phyloP scores from a whole-genome alignment of 169 alveolate species.

The Cryptosporidium baileyi region DNA sequence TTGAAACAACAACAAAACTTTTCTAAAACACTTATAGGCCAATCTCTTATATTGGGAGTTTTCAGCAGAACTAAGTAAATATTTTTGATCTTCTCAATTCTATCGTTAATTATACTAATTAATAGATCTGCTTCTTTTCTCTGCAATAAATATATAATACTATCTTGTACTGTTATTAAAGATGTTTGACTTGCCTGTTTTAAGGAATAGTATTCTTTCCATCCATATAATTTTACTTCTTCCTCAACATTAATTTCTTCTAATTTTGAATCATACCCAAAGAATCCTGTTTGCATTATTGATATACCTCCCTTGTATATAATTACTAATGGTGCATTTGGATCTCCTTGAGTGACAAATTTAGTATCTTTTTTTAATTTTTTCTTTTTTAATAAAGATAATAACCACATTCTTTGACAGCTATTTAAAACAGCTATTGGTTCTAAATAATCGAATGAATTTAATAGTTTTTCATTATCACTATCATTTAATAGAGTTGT shows the following conservation, averaged over 20 bases:
- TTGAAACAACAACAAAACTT: slow-evolving; percentile 22
- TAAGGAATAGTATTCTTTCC: slow-evolving; percentile 39
- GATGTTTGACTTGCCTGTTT: slow-evolving; percentile 29
- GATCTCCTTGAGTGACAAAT: slow-evolving; percentile 61
- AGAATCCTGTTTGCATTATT: slow-evolving; percentile 61
- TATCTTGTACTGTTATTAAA: not conserved
- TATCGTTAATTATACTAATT: slow-evolving; percentile 4
- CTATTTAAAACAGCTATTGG: slow-evolving; percentile 37
- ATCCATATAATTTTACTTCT: slow-evolving; percentile 14
- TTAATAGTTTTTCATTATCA: not conserved
- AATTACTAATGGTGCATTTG: slow-evolving; percentile 17
- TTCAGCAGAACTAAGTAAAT: slow-evolving; percentile 12
- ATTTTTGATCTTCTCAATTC: slow-evolving; percentile 37
- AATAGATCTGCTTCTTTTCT: slow-evolving; percentile 4
- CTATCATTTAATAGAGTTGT: not conserved
- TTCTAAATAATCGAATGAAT: slow-evolving; percentile 2
- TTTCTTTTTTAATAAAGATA: slow-evolving; percentile 18
- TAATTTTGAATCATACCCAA: slow-evolving; percentile 49
- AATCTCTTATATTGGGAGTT: slow-evolving; percentile 54
- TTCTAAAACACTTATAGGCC: slow-evolving; percentile 39
- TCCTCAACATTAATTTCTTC: not conserved
- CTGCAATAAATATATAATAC: slow-evolving; percentile 10
- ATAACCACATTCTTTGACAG: slow-evolving; percentile 28
- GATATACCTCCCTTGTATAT: slow-evolving; percentile 30
- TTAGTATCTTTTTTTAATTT: slow-evolving; percentile 5